phyloP scores from a whole-genome alignment of 768 basidiomycete species.

The Naganishia randhawae region DNA sequence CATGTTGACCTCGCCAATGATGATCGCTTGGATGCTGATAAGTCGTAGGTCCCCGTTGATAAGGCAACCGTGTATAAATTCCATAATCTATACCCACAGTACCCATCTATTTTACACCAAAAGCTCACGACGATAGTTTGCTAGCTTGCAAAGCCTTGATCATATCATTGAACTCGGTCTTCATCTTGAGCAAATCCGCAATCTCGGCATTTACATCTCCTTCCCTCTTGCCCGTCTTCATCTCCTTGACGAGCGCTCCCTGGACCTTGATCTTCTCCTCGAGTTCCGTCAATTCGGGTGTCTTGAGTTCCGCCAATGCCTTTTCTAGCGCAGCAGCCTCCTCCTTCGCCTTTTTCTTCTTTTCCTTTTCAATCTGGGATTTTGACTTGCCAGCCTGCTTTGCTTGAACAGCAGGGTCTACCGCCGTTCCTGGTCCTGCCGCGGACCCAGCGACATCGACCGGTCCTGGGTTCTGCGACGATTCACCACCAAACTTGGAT shows the following conservation, averaged over 20 bases:
- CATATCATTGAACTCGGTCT: conserved; percentile 37
- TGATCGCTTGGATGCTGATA: too few species aligned
- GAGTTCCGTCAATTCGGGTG: conserved; percentile 66
- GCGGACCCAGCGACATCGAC: conserved; percentile 52
- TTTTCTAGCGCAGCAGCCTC: conserved; percentile 53
- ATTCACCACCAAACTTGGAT: conserved; percentile 68
- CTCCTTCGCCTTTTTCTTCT: conserved; percentile 55
- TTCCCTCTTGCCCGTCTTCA: conserved; percentile 58
- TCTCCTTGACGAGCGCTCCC: conserved; percentile 65
- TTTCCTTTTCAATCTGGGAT: conserved; percentile 55
- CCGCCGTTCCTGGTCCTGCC: conserved; percentile 51
- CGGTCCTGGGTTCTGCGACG: conserved; percentile 42
- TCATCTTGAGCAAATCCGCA: conserved; percentile 47
- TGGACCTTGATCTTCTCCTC: conserved; percentile 74
- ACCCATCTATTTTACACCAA: background rate
- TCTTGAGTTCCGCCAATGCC: conserved; percentile 55
- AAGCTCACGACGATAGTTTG: conserved; percentile 3
- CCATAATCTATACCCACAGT: background rate
- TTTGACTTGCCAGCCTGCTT: conserved; percentile 43
- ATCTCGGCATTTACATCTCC: conserved; percentile 43
- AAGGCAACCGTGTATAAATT: background rate
- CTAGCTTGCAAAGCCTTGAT: conserved; percentile 31
- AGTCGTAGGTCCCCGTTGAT: background rate
- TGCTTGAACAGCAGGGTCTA: conserved; percentile 35
- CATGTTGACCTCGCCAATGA: too few species aligned